Evolutionary conservation across 768 basidiomycete species (phyloP).

Genomic region (Hericium alpestre): DNA sequence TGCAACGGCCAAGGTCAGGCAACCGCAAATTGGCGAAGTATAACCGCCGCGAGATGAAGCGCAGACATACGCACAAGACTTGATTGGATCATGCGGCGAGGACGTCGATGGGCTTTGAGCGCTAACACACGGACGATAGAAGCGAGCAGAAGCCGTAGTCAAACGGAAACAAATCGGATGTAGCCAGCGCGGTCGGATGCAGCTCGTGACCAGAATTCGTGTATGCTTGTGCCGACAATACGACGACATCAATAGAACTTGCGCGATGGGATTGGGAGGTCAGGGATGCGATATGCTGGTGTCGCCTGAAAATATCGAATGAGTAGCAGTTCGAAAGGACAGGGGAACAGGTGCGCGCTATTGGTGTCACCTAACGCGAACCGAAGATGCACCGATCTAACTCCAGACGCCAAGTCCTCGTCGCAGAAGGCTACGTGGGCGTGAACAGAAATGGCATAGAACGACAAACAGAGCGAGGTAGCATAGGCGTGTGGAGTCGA

Average conservation of each 20-base stretch:
- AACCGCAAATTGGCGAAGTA: not conserved
- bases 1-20: not conserved
- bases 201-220: not conserved
- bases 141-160: not conserved
- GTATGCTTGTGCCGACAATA: not conserved
- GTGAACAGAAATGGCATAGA: too few relatives aligned
- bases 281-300: not conserved
- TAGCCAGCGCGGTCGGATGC: not conserved
- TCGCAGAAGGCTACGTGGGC: not conserved
- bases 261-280: not conserved
- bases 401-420: not conserved
- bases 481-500: too few relatives aligned
- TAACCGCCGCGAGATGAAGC: not conserved
- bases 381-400: conserved; percentile 1
- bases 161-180: not conserved
- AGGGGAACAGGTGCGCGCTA: not conserved
- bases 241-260: not conserved
- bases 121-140: not conserved
- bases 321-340: not conserved
- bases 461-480: too few relatives aligned
- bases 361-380: not conserved
- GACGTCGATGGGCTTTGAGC: not conserved
- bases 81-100: not conserved
- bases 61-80: not conserved
- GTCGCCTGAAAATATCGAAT: not conserved